Evolutionary conservation across 192 early-diverging fungal species (phyloP).

Genomic region (Backusella morwellensis): DNA sequence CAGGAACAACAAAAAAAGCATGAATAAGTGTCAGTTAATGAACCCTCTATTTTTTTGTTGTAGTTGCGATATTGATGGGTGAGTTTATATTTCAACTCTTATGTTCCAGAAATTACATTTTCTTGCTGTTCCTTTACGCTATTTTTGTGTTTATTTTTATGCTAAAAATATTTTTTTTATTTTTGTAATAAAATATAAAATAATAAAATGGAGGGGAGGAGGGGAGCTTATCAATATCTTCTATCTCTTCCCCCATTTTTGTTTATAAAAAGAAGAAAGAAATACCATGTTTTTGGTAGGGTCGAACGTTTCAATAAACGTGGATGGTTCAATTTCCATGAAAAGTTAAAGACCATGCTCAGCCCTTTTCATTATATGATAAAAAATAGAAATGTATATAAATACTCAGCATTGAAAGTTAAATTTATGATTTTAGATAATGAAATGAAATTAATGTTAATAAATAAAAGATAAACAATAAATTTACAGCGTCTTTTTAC

Average conservation of each 20-base stretch:
- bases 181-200: not conserved
- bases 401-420: not conserved
- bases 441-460: not conserved
- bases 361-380: not conserved
- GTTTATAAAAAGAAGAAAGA: not conserved
- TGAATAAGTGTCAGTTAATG: not conserved
- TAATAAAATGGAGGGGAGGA: not conserved
- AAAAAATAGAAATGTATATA: not conserved
- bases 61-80: not conserved
- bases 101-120: not conserved
- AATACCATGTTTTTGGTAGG: not conserved
- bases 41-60: not conserved
- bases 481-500: not conserved
- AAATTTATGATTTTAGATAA: not conserved
- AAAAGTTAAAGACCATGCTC: not conserved
- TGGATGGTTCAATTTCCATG: not conserved
- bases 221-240: not conserved
- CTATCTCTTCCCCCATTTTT: not conserved
- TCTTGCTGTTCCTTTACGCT: not conserved
- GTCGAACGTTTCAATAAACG: not conserved
- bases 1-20: not conserved
- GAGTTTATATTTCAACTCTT: not conserved
- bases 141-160: constrained; percentile 5
- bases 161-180: not conserved
- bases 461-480: not conserved